phyloP scores from a whole-genome alignment of 495 filamentous ascomycete species.

The Daldinia bambusicola region DNA sequence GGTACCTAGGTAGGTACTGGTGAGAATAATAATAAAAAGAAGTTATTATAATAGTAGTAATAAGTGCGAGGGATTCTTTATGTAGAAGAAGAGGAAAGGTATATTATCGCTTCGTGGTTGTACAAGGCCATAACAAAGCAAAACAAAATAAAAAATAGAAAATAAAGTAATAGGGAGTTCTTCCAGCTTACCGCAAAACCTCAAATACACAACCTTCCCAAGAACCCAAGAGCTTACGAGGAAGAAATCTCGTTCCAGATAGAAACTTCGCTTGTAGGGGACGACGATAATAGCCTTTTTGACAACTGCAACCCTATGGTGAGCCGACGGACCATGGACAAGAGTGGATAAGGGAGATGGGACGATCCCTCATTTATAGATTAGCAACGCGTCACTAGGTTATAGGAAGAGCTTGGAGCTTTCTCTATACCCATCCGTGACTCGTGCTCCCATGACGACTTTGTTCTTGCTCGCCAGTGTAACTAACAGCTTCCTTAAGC shows the following conservation, averaged over 20 bases:
- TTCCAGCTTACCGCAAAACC: slow-evolving; percentile 13
- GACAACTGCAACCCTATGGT: slow-evolving; percentile 42
- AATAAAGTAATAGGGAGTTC: too few species aligned
- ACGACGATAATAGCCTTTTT: slow-evolving; percentile 44
- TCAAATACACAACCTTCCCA: slow-evolving; percentile 25
- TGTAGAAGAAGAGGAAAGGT: slow-evolving; percentile 15
- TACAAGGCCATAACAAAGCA: slow-evolving; percentile 18
- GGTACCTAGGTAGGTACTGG: not conserved
- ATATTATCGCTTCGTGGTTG: slow-evolving; percentile 36
- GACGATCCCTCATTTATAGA: slow-evolving; percentile 45
- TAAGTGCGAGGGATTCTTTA: not conserved
- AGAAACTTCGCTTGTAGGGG: slow-evolving; percentile 27
- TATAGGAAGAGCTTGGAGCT: slow-evolving; percentile 38
- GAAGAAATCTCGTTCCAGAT: slow-evolving; percentile 35
- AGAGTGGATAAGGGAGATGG: slow-evolving; percentile 40
- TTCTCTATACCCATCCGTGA: slow-evolving; percentile 37
- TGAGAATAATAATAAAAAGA: not conserved
- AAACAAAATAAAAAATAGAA: not conserved
- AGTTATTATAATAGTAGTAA: slow-evolving; percentile 1
- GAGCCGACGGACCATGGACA: slow-evolving; percentile 39
- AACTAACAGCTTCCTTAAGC: slow-evolving; percentile 26
- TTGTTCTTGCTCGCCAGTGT: slow-evolving; percentile 27
- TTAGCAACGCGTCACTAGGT: slow-evolving; percentile 43
- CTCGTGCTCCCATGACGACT: slow-evolving; percentile 35
- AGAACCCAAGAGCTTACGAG: slow-evolving; percentile 8